Evolutionary conservation across 345 rosid genomes (phyloP).

Genomic region (Citrus mangshanensis): DNA sequence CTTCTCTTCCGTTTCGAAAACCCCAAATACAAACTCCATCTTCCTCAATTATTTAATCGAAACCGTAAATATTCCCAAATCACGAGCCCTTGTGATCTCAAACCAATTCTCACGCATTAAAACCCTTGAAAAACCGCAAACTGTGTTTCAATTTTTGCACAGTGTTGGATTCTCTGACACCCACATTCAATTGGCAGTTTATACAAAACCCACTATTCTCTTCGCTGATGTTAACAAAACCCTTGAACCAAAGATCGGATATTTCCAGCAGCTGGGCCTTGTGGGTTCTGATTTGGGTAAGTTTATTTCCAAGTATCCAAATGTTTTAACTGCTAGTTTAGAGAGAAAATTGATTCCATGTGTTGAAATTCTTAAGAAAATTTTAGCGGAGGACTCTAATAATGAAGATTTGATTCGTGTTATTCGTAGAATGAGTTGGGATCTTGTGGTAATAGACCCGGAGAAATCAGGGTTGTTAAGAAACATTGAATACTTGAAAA

Average conservation of each 20-base stretch:
- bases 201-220: conserved; percentile 23
- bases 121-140: conserved; percentile 20
- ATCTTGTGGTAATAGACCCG: background rate
- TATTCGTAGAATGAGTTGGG: conserved; percentile 6
- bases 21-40: background rate
- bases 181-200: conserved; percentile 16
- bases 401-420: conserved; percentile 21
- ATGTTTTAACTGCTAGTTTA: conserved; percentile 19
- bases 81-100: conserved; percentile 10
- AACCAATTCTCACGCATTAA: conserved; percentile 5
- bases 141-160: conserved; percentile 11
- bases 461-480: conserved; percentile 12
- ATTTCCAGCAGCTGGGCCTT: conserved; percentile 13
- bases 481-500: conserved; percentile 25
- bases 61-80: conserved; percentile 8
- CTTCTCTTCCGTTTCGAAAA: conserved; percentile 10
- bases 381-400: conserved; percentile 18
- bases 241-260: conserved; percentile 30
- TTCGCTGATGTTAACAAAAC: conserved; percentile 13
- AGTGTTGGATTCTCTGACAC: conserved; percentile 23
- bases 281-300: conserved; percentile 18
- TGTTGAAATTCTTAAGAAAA: conserved; percentile 15
- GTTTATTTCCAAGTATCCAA: conserved; percentile 21
- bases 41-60: conserved; percentile 8
- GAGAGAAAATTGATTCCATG: conserved; percentile 27